phyloP scores from a whole-genome alignment of 257 asterid species.

The Solanum rostratum region DNA sequence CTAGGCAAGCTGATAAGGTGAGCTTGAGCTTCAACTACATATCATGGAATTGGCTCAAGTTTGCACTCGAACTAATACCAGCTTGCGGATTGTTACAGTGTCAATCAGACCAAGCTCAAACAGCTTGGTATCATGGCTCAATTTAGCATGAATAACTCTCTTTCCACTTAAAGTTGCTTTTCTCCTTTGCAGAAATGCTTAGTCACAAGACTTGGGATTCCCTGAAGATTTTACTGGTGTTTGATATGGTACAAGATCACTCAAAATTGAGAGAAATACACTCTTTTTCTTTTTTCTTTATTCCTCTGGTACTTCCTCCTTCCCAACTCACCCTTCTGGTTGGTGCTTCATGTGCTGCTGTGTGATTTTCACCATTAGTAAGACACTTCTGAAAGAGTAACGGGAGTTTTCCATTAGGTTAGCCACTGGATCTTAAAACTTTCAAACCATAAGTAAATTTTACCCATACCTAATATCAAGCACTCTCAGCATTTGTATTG shows the following conservation, averaged over 20 bases:
- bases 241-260: slow-evolving; percentile 16
- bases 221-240: slow-evolving; percentile 31
- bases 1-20: slow-evolving; percentile 19
- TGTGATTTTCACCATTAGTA: background rate
- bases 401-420: background rate
- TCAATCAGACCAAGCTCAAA: slow-evolving; percentile 22
- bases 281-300: slow-evolving; percentile 9
- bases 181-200: slow-evolving; percentile 50
- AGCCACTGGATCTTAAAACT: background rate
- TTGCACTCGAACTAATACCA: slow-evolving; percentile 9
- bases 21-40: slow-evolving; percentile 28
- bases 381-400: background rate
- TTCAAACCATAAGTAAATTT: background rate
- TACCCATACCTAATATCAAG: background rate
- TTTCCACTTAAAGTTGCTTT: slow-evolving; percentile 29
- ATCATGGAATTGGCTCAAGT: slow-evolving; percentile 20
- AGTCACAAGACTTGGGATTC: slow-evolving; percentile 24
- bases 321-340: background rate
- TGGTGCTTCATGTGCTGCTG: background rate
- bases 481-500: background rate
- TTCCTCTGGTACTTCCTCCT: slow-evolving; percentile 7
- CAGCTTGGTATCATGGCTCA: slow-evolving; percentile 20
- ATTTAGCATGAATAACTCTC: slow-evolving; percentile 3
- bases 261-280: slow-evolving; percentile 6
- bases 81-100: slow-evolving; percentile 18